These are phyloP conservation scores for Macrophomina tecta DNA, from an alignment of 2,329 filamentous ascomycete genomes.

Conservation along the genomic window DNA sequence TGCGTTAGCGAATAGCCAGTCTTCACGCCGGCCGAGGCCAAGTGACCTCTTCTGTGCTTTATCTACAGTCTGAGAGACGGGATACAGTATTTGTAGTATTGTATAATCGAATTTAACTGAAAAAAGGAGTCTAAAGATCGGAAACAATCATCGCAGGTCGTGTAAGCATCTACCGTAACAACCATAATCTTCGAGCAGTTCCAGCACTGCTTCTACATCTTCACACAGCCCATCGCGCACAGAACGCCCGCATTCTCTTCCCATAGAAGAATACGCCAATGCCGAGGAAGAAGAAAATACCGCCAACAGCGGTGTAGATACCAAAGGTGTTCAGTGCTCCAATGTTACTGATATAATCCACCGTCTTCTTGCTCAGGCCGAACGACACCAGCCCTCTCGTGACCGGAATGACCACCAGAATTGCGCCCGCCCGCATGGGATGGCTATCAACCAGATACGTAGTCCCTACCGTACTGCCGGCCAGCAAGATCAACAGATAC, in stretches of 20 bases:
- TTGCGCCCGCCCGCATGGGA: constrained; percentile 29
- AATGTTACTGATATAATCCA: constrained; percentile 28
- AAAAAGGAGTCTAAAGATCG: too few species aligned
- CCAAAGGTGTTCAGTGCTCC: constrained; percentile 28
- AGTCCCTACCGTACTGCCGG: constrained; percentile 29
- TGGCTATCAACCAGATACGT: constrained; percentile 29
- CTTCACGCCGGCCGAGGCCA: too few species aligned
- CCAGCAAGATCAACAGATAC: constrained; percentile 28
- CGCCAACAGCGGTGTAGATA: constrained; percentile 24
- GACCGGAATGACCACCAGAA: constrained; percentile 30
- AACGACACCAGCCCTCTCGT: constrained; percentile 29
- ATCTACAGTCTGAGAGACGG: too few species aligned
- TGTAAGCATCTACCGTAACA: too few species aligned
- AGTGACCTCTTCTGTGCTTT: too few species aligned
- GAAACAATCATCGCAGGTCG: too few species aligned
- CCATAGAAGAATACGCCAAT: constrained; percentile 20
- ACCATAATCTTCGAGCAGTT: too few species aligned
- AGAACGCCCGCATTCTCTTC: constrained; percentile 6
- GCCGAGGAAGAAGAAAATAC: constrained; percentile 27
- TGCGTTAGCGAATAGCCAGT: too few species aligned
- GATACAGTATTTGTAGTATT: too few species aligned
- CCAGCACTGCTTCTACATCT: neutral
- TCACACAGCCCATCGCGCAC: constrained; percentile 24
- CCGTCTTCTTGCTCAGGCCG: constrained; percentile 28
- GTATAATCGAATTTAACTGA: too few species aligned